These are phyloP conservation scores for Termitomyces sp. DNA, from an alignment of 1,284 basidiomycete genomes.

Conservation along the genomic window DNA sequence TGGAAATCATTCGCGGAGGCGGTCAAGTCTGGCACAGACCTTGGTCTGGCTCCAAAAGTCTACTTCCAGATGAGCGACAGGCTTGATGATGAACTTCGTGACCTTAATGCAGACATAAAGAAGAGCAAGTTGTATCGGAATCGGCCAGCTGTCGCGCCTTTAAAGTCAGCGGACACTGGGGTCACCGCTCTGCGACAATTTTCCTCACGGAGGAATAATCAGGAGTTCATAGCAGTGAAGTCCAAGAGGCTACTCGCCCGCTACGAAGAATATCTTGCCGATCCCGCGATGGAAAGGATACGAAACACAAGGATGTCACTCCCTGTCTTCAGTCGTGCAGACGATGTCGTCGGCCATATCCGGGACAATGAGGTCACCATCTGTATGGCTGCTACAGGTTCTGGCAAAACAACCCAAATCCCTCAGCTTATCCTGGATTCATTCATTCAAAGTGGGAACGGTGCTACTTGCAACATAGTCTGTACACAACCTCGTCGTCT, in stretches of 20 bases:
- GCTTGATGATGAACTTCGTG: slow-evolving; percentile 72
- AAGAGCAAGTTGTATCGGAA: slow-evolving; percentile 39
- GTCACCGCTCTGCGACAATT: neutral
- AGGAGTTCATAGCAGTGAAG: slow-evolving; percentile 38
- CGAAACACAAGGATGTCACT: slow-evolving; percentile 63
- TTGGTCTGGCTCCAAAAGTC: slow-evolving; percentile 70
- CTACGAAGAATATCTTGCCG: slow-evolving; percentile 58
- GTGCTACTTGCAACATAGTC: slow-evolving; percentile 85
- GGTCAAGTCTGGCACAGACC: slow-evolving; percentile 57
- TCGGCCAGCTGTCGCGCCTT: slow-evolving; percentile 28
- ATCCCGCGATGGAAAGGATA: slow-evolving; percentile 65
- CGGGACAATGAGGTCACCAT: slow-evolving; percentile 83
- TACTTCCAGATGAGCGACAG: slow-evolving; percentile 64
- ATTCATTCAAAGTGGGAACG: slow-evolving; percentile 73
- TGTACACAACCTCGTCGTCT: slow-evolving; percentile 93
- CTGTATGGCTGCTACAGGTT: slow-evolving; percentile 93
- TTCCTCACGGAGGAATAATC: slow-evolving; percentile 8
- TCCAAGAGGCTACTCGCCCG: slow-evolving; percentile 55
- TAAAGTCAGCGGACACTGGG: slow-evolving; percentile 13
- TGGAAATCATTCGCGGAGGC: slow-evolving; percentile 73
- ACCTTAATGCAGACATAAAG: slow-evolving; percentile 67
- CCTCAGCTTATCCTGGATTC: slow-evolving; percentile 91
- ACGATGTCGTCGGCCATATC: slow-evolving; percentile 69
- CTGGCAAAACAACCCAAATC: slow-evolving; percentile 94
- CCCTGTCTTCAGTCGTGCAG: slow-evolving; percentile 69